Conservation (phyloP, 2,329 filamentous ascomycete species). For the Rutstroemia sydowiana region DNA sequence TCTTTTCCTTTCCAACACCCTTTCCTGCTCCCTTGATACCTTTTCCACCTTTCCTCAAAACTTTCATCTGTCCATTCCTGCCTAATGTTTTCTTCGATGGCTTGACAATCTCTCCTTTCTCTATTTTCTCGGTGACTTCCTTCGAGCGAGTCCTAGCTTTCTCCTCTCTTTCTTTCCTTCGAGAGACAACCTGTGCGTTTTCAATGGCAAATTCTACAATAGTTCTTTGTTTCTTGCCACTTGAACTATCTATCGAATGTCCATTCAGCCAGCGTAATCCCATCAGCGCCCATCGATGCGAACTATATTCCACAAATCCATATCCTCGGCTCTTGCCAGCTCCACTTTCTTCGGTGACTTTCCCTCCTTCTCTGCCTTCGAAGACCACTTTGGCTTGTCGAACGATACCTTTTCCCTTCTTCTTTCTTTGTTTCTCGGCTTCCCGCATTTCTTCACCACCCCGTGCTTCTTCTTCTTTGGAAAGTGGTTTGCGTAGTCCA, state of each 20-base stretch:
- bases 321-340: slow-evolving; percentile 85
- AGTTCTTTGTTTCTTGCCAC: slow-evolving; percentile 78
- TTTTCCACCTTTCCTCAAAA: slow-evolving; percentile 31
- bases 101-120: slow-evolving; percentile 24
- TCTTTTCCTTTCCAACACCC: slow-evolving; percentile 15
- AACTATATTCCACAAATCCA: slow-evolving; percentile 94
- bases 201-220: slow-evolving; percentile 98
- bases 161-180: slow-evolving; percentile 59
- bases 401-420: slow-evolving; percentile 80
- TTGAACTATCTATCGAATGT: slow-evolving; percentile 48
- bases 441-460: slow-evolving; percentile 74
- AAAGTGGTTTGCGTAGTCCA: slow-evolving; percentile 67
- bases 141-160: slow-evolving; percentile 40
- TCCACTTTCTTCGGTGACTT: slow-evolving; percentile 68
- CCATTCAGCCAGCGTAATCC: slow-evolving; percentile 91
- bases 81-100: slow-evolving; percentile 30
- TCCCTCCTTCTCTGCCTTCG: slow-evolving; percentile 77
- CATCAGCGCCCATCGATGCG: slow-evolving; percentile 91
- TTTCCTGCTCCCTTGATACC: slow-evolving; percentile 18
- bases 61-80: slow-evolving; percentile 29
- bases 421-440: slow-evolving; percentile 71
- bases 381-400: slow-evolving; percentile 93
- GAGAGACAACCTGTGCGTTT: slow-evolving; percentile 88
- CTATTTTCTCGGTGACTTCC: slow-evolving; percentile 29
- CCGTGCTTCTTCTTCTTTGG: slow-evolving; percentile 79